These are phyloP conservation scores for Xylariaceae sp. DNA, from an alignment of 2,329 filamentous ascomycete genomes.

Conservation along the genomic window DNA sequence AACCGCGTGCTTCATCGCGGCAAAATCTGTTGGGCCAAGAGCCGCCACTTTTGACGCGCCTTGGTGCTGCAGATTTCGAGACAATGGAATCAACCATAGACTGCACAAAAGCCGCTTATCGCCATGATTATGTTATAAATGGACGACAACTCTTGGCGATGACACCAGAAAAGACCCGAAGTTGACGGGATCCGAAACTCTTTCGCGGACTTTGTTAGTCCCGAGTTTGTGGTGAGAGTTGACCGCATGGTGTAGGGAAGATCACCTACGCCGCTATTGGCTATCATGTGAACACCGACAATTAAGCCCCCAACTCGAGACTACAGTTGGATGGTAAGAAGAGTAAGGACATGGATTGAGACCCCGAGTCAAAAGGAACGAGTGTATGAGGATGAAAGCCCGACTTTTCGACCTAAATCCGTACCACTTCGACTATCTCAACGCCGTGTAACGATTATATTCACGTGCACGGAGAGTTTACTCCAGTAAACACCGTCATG, in stretches of 20 bases:
- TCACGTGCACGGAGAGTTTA: slow-evolving; percentile 13
- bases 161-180: background rate
- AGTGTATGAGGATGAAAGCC: too few species aligned
- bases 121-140: background rate
- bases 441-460: too few species aligned
- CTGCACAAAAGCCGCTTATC: background rate
- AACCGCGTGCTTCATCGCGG: background rate
- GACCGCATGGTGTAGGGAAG: background rate
- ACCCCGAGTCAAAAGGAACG: background rate
- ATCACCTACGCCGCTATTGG: background rate
- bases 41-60: background rate
- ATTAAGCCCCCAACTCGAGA: background rate
- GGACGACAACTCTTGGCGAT: background rate
- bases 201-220: background rate
- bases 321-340: background rate
- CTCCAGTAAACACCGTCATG: slow-evolving; percentile 6
- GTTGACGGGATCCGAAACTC: background rate
- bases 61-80: background rate
- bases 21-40: background rate
- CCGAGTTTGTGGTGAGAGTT: background rate
- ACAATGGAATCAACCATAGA: background rate
- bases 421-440: too few species aligned
- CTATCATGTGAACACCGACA: background rate
- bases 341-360: background rate
- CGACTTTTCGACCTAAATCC: too few species aligned